phyloP scores from a whole-genome alignment of 495 filamentous ascomycete species.

The Hyaloscypha hepaticicola region DNA sequence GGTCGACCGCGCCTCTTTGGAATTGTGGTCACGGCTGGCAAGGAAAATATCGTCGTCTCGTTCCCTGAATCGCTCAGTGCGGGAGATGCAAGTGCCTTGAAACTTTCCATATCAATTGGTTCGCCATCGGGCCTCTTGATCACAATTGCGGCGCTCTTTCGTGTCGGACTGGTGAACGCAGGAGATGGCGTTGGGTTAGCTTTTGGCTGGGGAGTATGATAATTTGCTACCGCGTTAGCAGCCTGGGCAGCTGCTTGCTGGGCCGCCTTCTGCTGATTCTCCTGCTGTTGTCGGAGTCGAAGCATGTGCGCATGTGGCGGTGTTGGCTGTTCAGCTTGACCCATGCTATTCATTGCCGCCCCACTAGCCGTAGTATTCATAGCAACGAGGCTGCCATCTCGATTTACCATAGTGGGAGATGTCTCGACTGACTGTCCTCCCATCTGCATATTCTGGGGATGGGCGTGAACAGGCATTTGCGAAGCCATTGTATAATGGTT shows the following conservation, averaged over 20 bases:
- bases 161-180: conserved; percentile 55
- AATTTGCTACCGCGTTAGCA: too few relatives aligned
- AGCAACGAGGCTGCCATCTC: conserved; percentile 38
- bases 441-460: conserved; percentile 22
- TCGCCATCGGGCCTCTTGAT: conserved; percentile 80
- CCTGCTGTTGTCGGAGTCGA: too few relatives aligned
- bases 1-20: conserved; percentile 62
- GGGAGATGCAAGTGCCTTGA: conserved; percentile 46
- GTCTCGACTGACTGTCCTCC: conserved; percentile 31
- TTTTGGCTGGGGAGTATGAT: conserved; percentile 55
- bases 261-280: too few relatives aligned
- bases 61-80: conserved; percentile 51
- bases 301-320: too few relatives aligned
- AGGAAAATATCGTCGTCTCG: too few relatives aligned
- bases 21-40: too few relatives aligned
- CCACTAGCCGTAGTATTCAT: too few relatives aligned
- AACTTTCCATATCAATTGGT: conserved; percentile 40
- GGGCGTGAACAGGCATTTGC: conserved; percentile 27
- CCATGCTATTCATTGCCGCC: too few relatives aligned
- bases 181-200: conserved; percentile 59
- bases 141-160: conserved; percentile 64
- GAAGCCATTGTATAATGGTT: conserved; percentile 42
- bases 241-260: too few relatives aligned
- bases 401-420: conserved; percentile 49
- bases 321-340: too few relatives aligned